phyloP scores from a whole-genome alignment of 371 early-diverging fungal genomes.

The Mortierella sp. region DNA sequence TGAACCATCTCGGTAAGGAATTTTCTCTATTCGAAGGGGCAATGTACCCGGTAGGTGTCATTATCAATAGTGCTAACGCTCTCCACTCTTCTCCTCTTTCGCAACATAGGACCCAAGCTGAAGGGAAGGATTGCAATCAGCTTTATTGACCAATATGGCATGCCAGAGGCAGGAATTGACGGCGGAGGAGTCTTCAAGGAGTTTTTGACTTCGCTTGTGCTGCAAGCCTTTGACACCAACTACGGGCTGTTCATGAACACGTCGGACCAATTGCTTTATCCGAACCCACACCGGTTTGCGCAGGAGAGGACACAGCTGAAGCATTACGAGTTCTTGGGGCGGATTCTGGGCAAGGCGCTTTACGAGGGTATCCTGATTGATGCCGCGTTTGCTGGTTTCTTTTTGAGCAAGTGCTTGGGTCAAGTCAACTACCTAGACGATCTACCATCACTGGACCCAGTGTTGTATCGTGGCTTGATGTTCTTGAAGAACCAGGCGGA shows the following conservation, averaged over 20 bases:
- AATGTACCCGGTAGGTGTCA: not conserved
- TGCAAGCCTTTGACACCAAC: slow-evolving; percentile 87
- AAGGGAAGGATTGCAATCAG: slow-evolving; percentile 87
- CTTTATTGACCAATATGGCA: slow-evolving; percentile 89
- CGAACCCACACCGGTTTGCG: slow-evolving; percentile 78
- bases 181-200: slow-evolving; percentile 89
- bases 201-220: slow-evolving; percentile 80
- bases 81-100: not conserved
- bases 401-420: slow-evolving; percentile 91
- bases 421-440: slow-evolving; percentile 83
- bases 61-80: not conserved
- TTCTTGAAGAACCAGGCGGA: slow-evolving; percentile 86
- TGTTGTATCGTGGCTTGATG: slow-evolving; percentile 87
- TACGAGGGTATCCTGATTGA: slow-evolving; percentile 96
- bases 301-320: slow-evolving; percentile 74
- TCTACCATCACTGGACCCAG: slow-evolving; percentile 89
- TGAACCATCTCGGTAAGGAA: slow-evolving; percentile 70
- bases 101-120: slow-evolving; percentile 62
- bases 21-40: not conserved
- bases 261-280: slow-evolving; percentile 83
- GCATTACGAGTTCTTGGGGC: slow-evolving; percentile 89
- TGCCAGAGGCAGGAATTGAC: slow-evolving; percentile 95
- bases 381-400: slow-evolving; percentile 93
- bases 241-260: slow-evolving; percentile 87
- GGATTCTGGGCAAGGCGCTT: slow-evolving; percentile 94